A percentile compares a stretch with the other conserved stretches of the same genome.
phyloP scores from a whole-genome alignment of 176 grass and related monocot genomes.

The Saccharum spontaneum region DNA sequence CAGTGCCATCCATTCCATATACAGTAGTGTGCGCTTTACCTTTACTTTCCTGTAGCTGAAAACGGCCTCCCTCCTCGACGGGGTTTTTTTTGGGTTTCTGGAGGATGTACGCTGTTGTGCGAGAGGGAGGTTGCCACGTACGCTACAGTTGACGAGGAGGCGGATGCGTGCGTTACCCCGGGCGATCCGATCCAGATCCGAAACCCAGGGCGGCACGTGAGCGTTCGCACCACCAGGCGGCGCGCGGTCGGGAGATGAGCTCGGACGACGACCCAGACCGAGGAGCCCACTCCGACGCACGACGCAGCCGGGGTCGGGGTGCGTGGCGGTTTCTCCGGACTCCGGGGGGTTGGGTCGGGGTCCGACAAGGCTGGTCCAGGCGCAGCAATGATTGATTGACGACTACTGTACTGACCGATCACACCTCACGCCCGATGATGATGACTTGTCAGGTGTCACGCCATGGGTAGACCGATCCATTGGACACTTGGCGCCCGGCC shows the following conservation, averaged over 20 bases:
- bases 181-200: neutral
- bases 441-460: neutral
- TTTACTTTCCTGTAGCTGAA: neutral
- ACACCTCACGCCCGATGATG: neutral
- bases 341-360: too few relatives aligned
- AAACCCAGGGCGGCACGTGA: neutral
- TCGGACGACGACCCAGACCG: too few relatives aligned
- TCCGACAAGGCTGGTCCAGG: neutral
- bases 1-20: neutral
- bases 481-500: neutral
- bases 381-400: neutral
- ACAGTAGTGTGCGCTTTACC: neutral
- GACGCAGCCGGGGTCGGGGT: too few relatives aligned
- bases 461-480: neutral
- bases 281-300: too few relatives aligned
- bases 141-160: neutral
- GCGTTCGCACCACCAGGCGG: too few relatives aligned
- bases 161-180: neutral
- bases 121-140: neutral
- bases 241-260: too few relatives aligned
- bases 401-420: neutral
- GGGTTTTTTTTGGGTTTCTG: neutral
- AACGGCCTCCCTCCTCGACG: neutral
- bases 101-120: neutral
- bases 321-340: too few relatives aligned